Base-by-base conservation (phyloP, 345 rosid species). In the Salix suchowensis region DNA sequence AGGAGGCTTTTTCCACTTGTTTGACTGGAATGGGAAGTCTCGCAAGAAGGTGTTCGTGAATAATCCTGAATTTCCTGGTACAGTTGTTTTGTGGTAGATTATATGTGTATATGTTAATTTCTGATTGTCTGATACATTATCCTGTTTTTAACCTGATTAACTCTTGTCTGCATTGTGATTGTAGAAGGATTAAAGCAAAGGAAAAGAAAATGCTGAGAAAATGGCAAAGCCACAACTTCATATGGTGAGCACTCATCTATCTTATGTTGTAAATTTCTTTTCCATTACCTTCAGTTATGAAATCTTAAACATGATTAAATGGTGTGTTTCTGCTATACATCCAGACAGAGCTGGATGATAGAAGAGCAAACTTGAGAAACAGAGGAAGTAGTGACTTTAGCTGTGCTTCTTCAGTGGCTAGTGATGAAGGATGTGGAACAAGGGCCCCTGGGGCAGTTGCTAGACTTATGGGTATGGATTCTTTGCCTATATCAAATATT, bases 391-490 rank as follows among this genome's bases (percentile, higher is more conserved):
- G 86, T 73, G 95, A 90, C 58, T 82, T 84, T 66, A 86, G 77
- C 32, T 91, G 86, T 77, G 81, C 89, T 67, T 88, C 96, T 39
- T 93, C 98, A 18, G 81, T 84, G 67, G 82, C 84, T 70, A 92
- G 97, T 82, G 92, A 91, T 74, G 96, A 92, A 77, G 91, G 87
- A 34, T 84, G 66, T 60, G 93, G 87, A 70, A 76, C 81, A 69
- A 88, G 83, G 86, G 91, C 89, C 28, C 98, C 99, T 3, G 93
- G 97, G 68, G 95, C 92, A 44, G 97, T 96, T 74, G 99, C 98
- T 14, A 89, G 92, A 78, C 97, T 96, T 42, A 96, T 96, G 99
- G 99, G 99, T 75, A 84, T 93, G 83, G 92, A 96, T 85, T 87
- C 92, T 14, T 82, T 96, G 88, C 99, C 99, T 1, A 82, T 78